Percentiles rank a stretch among this genome's conserved stretches.
Conservation (phyloP, 2,329 filamentous ascomycete genomes). For the Didymella exigua region DNA sequence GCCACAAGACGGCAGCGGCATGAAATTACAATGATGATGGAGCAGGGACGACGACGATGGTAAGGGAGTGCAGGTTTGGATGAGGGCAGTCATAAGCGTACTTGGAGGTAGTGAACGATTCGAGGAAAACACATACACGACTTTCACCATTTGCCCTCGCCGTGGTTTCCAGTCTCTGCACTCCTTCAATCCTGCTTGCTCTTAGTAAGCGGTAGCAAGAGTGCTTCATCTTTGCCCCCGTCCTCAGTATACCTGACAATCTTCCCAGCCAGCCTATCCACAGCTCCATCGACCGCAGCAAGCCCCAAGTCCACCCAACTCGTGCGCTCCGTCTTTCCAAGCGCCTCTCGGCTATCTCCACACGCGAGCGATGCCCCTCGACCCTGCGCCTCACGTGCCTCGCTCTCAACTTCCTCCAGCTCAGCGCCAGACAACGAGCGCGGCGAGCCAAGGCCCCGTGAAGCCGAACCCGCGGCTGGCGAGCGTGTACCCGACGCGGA, state of each 20-base stretch:
- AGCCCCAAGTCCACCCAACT: conserved; percentile 28
- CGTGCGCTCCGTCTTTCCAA: background rate
- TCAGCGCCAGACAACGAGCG: background rate
- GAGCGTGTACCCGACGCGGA: background rate
- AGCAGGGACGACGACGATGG: background rate
- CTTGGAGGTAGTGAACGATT: background rate
- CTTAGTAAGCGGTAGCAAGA: conserved; percentile 28
- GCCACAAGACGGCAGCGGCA: background rate
- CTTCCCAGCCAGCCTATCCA: conserved; percentile 24
- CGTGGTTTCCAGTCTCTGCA: background rate
- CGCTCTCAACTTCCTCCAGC: background rate
- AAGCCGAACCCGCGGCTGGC: background rate
- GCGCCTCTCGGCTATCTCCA: background rate
- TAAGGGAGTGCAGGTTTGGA: background rate
- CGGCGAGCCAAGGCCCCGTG: background rate
- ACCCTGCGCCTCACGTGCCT: conserved; percentile 5
- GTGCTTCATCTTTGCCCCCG: conserved; percentile 23
- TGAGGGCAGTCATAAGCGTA: background rate
- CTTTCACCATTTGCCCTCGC: background rate
- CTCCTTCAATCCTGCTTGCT: conserved; percentile 6
- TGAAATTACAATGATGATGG: background rate
- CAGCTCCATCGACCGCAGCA: conserved; percentile 27
- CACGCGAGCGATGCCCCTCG: background rate
- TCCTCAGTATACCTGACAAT: conserved; percentile 36
- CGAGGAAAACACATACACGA: background rate